These are phyloP conservation scores for Neoarthrinium moseri DNA, from an alignment of 2,329 filamentous ascomycete genomes.

Conservation along the genomic window DNA sequence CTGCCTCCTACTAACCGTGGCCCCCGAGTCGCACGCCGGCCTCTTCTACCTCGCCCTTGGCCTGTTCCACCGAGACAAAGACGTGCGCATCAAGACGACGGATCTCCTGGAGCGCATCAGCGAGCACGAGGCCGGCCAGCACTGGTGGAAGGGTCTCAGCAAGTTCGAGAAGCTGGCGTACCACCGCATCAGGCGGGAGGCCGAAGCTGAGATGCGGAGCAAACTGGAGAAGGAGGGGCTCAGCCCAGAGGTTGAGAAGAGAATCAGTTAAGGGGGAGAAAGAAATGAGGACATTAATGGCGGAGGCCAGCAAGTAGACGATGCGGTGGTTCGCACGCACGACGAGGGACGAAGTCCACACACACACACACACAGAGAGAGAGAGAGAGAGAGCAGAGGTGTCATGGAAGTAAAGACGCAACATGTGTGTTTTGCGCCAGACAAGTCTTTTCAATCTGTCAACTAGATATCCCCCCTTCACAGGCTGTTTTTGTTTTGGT, in stretches of 20 bases:
- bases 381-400: too few species aligned
- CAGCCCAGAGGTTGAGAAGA: constrained; percentile 40
- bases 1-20: constrained; percentile 76
- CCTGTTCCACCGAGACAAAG: constrained; percentile 82
- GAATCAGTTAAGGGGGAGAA: constrained; percentile 44
- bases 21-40: constrained; percentile 82
- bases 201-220: constrained; percentile 49
- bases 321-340: too few species aligned
- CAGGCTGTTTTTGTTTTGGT: too few species aligned
- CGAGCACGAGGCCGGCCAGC: constrained; percentile 84
- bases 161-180: constrained; percentile 87
- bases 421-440: too few species aligned
- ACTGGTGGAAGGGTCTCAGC: constrained; percentile 87
- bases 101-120: constrained; percentile 79
- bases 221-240: constrained; percentile 45
- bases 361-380: too few species aligned
- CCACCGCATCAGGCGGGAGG: constrained; percentile 71
- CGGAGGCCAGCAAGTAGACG: too few species aligned
- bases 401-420: too few species aligned
- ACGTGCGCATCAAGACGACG: constrained; percentile 75
- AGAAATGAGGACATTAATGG: too few species aligned
- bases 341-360: too few species aligned
- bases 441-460: too few species aligned
- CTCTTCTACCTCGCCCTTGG: constrained; percentile 90
- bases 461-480: too few species aligned